phyloP scores from a whole-genome alignment of 495 filamentous ascomycete genomes.

The Penicillium samsonianum region DNA sequence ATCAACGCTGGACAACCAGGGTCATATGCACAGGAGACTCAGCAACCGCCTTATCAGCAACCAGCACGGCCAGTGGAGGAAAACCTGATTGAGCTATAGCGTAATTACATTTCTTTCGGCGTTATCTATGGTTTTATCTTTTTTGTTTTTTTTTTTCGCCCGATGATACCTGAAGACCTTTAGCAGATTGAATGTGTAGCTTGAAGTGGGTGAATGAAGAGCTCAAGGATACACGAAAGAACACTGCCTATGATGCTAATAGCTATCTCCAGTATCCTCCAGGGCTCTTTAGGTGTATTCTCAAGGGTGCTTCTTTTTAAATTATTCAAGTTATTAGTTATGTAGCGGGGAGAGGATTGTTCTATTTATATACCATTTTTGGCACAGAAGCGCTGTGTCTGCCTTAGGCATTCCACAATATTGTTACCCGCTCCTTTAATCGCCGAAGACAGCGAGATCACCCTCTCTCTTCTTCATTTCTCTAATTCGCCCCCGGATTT shows the following conservation, averaged over 20 bases:
- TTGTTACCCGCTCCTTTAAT: conserved; percentile 27
- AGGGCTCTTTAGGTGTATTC: no score
- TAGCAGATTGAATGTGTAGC: conserved; percentile 13
- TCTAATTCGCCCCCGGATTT: conserved; percentile 3
- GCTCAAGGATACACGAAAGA: neutral
- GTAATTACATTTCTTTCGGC: conserved; percentile 8
- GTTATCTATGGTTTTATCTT: conserved; percentile 10
- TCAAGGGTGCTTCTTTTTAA: neutral
- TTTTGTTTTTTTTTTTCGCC: conserved; percentile 10
- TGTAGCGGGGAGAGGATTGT: neutral
- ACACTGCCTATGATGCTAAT: neutral
- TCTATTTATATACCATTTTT: neutral
- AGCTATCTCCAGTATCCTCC: neutral
- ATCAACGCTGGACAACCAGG: conserved; percentile 36
- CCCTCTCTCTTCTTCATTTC: conserved; percentile 9
- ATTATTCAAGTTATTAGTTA: neutral
- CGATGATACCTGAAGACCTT: conserved; percentile 30
- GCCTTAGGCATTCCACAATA: conserved; percentile 13
- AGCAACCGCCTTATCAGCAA: conserved; percentile 52
- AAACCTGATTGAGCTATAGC: conserved; percentile 78
- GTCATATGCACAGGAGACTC: conserved; percentile 65
- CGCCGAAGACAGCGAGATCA: conserved; percentile 31
- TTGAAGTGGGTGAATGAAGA: conserved; percentile 4
- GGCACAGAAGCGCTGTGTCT: neutral
- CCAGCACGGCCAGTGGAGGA: conserved; percentile 69